Conservation (phyloP, 1,284 basidiomycete genomes). For the Ganoderma resinaceum region DNA sequence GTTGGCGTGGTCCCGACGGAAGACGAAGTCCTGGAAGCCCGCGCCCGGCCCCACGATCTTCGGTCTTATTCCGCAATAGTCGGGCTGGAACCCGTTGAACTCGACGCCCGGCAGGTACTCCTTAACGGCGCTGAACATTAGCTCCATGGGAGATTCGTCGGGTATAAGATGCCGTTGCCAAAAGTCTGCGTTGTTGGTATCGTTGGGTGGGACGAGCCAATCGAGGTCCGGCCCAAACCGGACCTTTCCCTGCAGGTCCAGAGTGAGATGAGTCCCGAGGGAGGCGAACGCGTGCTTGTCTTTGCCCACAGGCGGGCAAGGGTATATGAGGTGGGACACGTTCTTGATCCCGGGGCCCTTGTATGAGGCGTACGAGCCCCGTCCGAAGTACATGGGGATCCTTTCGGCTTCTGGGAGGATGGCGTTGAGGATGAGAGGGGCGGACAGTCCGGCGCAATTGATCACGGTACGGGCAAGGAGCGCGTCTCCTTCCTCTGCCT, state of each 20-base stretch:
- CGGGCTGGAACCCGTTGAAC: conserved; percentile 75
- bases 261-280: conserved; percentile 89
- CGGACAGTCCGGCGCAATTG: conserved; percentile 88
- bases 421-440: conserved; percentile 75
- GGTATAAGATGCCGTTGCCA: conserved; percentile 79
- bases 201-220: conserved; percentile 71
- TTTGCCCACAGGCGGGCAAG: conserved; percentile 74
- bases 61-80: conserved; percentile 93
- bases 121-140: conserved; percentile 74
- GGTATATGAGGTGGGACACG: conserved; percentile 87
- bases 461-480: conserved; percentile 88
- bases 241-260: conserved; percentile 89
- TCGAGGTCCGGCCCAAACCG: conserved; percentile 95
- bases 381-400: conserved; percentile 77
- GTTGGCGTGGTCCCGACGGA: conserved; percentile 61
- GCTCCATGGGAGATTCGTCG: conserved; percentile 63
- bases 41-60: conserved; percentile 81
- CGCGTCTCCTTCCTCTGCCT: conserved; percentile 62
- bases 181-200: conserved; percentile 63
- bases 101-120: conserved; percentile 80
- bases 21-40: conserved; percentile 88
- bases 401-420: conserved; percentile 62
- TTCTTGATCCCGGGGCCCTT: conserved; percentile 73
- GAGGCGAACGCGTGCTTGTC: conserved; percentile 73
- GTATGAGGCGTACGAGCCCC: conserved; percentile 90